A percentile compares a stretch with the other conserved stretches of the same genome.
These are phyloP conservation scores for Lactarius psammicola DNA, from an alignment of 768 basidiomycete genomes.

Conservation along the genomic window DNA sequence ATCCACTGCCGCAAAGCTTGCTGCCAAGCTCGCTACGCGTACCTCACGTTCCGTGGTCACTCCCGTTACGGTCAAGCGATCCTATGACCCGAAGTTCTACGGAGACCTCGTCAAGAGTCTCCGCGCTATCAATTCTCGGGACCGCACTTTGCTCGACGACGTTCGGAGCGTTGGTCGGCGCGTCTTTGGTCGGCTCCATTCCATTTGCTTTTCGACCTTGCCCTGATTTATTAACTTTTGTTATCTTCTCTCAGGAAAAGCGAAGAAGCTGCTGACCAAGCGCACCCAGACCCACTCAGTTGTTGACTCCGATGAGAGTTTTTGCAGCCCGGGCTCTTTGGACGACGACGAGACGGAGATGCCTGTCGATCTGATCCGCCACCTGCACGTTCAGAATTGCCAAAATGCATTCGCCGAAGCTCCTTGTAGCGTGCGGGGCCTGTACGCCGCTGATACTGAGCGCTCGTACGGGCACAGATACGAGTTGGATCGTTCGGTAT, in stretches of 20 bases:
- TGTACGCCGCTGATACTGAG: not conserved
- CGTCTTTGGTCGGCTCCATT: conserved; percentile 1
- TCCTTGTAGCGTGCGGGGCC: not conserved
- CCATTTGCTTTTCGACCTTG: not conserved
- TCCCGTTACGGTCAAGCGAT: not conserved
- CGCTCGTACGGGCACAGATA: not conserved
- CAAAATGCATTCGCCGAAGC: not conserved
- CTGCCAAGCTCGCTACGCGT: conserved; percentile 2
- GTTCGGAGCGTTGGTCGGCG: not conserved
- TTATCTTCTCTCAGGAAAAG: not conserved
- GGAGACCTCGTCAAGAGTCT: not conserved
- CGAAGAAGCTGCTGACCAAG: conserved; percentile 1
- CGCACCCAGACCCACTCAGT: not conserved
- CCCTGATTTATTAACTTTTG: too few species aligned
- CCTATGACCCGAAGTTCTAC: not conserved
- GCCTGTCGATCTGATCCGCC: not conserved
- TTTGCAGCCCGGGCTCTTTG: not conserved
- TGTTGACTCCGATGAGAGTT: not conserved
- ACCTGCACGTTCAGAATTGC: not conserved
- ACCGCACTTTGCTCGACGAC: not conserved
- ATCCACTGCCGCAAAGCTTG: conserved; percentile 8
- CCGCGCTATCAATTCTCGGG: not conserved
- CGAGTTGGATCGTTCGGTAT: not conserved
- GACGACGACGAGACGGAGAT: not conserved
- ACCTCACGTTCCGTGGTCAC: not conserved